Evolutionary conservation across 2,329 filamentous ascomycete species (phyloP).

Genomic region (Phialophora expanda): DNA sequence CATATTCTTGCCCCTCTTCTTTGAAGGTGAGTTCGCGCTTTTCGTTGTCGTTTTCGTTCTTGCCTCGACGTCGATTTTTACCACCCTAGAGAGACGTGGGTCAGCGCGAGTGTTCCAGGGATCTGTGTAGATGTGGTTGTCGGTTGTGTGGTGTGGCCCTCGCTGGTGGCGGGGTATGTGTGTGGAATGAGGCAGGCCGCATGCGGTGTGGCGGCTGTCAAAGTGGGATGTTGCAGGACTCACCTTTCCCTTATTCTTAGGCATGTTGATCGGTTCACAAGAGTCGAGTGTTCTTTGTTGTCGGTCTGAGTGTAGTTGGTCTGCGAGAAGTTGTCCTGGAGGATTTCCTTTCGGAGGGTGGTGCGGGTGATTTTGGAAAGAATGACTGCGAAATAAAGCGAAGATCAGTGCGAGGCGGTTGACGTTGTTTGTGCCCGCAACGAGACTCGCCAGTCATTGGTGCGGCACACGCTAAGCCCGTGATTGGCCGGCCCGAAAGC

Average conservation of each 20-base stretch:
- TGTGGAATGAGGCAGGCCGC: slow-evolving; percentile 36
- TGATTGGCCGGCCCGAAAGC: not conserved
- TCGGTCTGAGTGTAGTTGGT: not conserved
- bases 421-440: slow-evolving; percentile 13
- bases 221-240: slow-evolving; percentile 42
- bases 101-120: not conserved
- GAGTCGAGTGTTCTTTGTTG: not conserved
- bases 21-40: slow-evolving; percentile 99
- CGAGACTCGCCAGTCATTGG: not conserved
- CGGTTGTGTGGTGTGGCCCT: not conserved
- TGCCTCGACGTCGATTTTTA: slow-evolving; percentile 97
- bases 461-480: not conserved
- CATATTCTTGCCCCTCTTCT: slow-evolving; percentile 93
- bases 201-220: slow-evolving; percentile 40
- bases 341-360: slow-evolving; percentile 6
- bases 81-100: slow-evolving; percentile 70
- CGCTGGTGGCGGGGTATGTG: slow-evolving; percentile 32
- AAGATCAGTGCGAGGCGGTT: slow-evolving; percentile 16
- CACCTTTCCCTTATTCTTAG: slow-evolving; percentile 99
- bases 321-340: slow-evolving; percentile 1
- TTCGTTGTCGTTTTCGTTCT: slow-evolving; percentile 99
- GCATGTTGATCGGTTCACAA: slow-evolving; percentile 66
- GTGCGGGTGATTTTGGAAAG: slow-evolving; percentile 9
- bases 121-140: not conserved
- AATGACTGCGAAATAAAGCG: slow-evolving; percentile 18